Percentiles rank a stretch among this genome's conserved stretches.
phyloP scores from a whole-genome alignment of 2,329 filamentous ascomycete genomes.

The Fusarium pseudonygamai region DNA sequence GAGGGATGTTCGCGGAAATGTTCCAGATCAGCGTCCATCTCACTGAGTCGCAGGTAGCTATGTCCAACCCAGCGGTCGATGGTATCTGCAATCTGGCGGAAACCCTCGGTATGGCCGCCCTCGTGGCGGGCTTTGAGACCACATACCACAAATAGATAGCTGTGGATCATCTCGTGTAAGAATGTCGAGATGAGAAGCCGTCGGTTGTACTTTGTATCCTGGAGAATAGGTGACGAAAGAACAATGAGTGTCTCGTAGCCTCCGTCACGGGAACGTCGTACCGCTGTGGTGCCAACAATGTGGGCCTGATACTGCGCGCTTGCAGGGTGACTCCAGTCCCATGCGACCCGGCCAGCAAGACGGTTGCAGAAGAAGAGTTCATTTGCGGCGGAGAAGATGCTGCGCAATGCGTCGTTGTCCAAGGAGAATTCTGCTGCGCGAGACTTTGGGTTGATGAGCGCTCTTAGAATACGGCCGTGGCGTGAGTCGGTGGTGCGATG shows the following conservation, averaged over 20 bases:
- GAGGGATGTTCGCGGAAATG: conserved; percentile 54
- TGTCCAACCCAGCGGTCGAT: conserved; percentile 70
- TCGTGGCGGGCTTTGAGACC: conserved; percentile 64
- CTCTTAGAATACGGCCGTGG: conserved; percentile 66
- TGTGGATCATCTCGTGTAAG: conserved; percentile 73
- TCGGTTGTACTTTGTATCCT: conserved; percentile 64
- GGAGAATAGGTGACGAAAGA: conserved; percentile 68
- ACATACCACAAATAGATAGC: conserved; percentile 71
- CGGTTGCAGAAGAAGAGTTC: conserved; percentile 69
- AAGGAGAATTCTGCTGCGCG: conserved; percentile 60
- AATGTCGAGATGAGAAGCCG: conserved; percentile 71
- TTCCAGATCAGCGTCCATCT: conserved; percentile 70
- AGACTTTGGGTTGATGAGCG: conserved; percentile 63
- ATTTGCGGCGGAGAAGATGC: conserved; percentile 69
- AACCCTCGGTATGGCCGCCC: conserved; percentile 70
- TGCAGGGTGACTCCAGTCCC: conserved; percentile 67
- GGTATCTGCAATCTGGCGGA: conserved; percentile 65
- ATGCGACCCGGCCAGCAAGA: conserved; percentile 66
- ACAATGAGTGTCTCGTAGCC: conserved; percentile 72
- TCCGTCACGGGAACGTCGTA: conserved; percentile 57
- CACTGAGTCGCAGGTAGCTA: conserved; percentile 62
- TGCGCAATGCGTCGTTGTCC: conserved; percentile 65
- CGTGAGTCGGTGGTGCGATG: conserved; percentile 58
- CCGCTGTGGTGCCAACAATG: conserved; percentile 70
- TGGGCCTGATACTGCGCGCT: conserved; percentile 61